Evolutionary conservation across 2,329 filamentous ascomycete genomes (phyloP).

Genomic region (Aspergillus ochraceoroseus): DNA sequence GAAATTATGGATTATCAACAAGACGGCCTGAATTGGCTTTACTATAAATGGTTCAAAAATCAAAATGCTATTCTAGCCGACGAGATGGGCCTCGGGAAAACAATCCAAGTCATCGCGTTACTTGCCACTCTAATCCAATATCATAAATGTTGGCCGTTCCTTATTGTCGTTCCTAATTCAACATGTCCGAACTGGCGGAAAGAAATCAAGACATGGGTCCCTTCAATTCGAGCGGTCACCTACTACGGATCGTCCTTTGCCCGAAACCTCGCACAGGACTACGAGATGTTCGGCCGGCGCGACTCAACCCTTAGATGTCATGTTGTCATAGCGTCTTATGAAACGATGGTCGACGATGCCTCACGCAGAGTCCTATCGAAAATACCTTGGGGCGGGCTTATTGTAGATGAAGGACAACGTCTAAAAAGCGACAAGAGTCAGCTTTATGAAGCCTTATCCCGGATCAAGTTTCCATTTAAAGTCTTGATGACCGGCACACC

Average conservation of each 20-base stretch:
- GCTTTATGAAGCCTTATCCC: constrained; percentile 68
- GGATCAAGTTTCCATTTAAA: constrained; percentile 74
- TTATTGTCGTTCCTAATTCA: constrained; percentile 88
- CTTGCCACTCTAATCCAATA: constrained; percentile 68
- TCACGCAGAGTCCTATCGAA: constrained; percentile 61
- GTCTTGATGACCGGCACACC: constrained; percentile 84
- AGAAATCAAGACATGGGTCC: constrained; percentile 91
- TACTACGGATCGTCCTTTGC: constrained; percentile 76
- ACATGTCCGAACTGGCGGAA: constrained; percentile 97
- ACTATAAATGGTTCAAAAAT: constrained; percentile 77
- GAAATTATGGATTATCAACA: constrained; percentile 90
- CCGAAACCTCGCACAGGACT: constrained; percentile 69
- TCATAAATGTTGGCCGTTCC: constrained; percentile 78
- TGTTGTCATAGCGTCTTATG: constrained; percentile 91
- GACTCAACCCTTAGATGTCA: constrained; percentile 72
- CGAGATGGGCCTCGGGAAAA: constrained; percentile 98
- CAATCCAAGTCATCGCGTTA: constrained; percentile 83
- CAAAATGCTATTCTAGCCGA: constrained; percentile 90
- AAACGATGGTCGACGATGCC: constrained; percentile 71
- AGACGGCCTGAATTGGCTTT: constrained; percentile 90
- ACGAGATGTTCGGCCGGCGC: constrained; percentile 72
- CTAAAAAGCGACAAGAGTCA: constrained; percentile 87
- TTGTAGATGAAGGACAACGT: constrained; percentile 93
- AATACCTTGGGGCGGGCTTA: constrained; percentile 77
- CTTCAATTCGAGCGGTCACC: constrained; percentile 78